phyloP scores from a whole-genome alignment of 2,329 filamentous ascomycete genomes.

The Talaromyces amestolkiae region DNA sequence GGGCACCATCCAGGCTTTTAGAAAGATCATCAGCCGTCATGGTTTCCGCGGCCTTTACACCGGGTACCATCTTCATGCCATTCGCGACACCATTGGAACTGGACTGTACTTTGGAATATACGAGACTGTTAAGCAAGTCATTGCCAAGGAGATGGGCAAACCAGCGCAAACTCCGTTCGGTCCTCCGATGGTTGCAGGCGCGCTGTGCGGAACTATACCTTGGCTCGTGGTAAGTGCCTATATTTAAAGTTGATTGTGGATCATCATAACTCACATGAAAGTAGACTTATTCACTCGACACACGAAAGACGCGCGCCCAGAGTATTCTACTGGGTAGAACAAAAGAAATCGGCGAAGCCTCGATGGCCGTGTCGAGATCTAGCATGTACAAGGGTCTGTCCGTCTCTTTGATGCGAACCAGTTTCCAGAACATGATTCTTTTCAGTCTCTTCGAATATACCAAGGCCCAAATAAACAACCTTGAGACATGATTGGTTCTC shows the following conservation, averaged over 20 bases:
- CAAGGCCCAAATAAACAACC: constrained; percentile 43
- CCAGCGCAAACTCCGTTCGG: constrained; percentile 44
- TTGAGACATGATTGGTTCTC: constrained; percentile 28
- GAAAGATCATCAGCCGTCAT: constrained; percentile 43
- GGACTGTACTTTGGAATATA: constrained; percentile 49
- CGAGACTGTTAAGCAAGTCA: constrained; percentile 48
- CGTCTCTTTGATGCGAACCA: constrained; percentile 47
- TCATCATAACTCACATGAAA: constrained; percentile 1
- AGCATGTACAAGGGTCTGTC: constrained; percentile 51
- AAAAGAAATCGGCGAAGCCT: constrained; percentile 43
- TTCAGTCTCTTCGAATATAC: constrained; percentile 48
- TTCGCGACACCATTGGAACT: constrained; percentile 47
- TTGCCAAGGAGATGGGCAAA: constrained; percentile 42
- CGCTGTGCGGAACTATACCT: constrained; percentile 47
- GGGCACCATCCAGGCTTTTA: constrained; percentile 43
- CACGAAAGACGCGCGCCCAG: constrained; percentile 50
- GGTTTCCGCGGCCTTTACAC: constrained; percentile 47
- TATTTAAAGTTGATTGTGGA: no score
- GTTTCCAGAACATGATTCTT: constrained; percentile 50
- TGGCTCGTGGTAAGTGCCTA: constrained; percentile 44
- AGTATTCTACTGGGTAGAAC: constrained; percentile 45
- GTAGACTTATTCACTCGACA: constrained; percentile 50
- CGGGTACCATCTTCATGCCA: constrained; percentile 45
- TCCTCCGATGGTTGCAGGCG: constrained; percentile 46
- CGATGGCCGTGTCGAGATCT: constrained; percentile 39